phyloP scores from a whole-genome alignment of 2,329 filamentous ascomycete genomes.

The Xylariomycetidae sp. region DNA sequence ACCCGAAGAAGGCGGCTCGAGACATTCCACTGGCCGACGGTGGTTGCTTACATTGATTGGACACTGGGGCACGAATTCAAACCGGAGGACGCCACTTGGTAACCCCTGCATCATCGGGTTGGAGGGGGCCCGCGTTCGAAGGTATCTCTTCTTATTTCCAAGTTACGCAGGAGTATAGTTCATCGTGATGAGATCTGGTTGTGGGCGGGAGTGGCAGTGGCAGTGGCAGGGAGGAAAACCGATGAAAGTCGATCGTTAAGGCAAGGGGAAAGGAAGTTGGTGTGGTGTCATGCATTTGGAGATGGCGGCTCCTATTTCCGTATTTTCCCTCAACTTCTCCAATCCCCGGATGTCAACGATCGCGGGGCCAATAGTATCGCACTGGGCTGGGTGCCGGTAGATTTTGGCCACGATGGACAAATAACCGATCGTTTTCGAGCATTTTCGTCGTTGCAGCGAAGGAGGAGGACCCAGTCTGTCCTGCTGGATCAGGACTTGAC shows the following conservation, averaged over 20 bases:
- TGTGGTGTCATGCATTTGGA: background rate
- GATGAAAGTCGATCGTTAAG: background rate
- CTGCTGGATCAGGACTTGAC: no score
- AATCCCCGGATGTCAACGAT: background rate
- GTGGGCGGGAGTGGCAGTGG: background rate
- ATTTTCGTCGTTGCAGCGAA: background rate
- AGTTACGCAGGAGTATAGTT: background rate
- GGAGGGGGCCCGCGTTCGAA: background rate
- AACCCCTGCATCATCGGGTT: constrained; percentile 26
- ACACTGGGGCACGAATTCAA: constrained; percentile 31
- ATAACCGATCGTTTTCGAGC: background rate
- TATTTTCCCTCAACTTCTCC: constrained; percentile 16
- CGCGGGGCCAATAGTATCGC: background rate
- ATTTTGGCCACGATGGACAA: background rate
- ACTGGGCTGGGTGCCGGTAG: no score
- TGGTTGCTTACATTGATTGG: constrained; percentile 21
- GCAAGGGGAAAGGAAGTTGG: background rate
- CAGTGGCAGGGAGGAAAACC: background rate
- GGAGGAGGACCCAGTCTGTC: no score
- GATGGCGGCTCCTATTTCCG: constrained; percentile 10
- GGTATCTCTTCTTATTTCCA: background rate
- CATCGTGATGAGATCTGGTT: background rate
- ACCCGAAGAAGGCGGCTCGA: constrained; percentile 22
- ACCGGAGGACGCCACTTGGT: constrained; percentile 24
- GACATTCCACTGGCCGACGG: constrained; percentile 27